A percentile compares a stretch with the other conserved stretches of the same genome.
phyloP scores from a whole-genome alignment of 2,329 filamentous ascomycete genomes.

The Acephala macrosclerotiorum region DNA sequence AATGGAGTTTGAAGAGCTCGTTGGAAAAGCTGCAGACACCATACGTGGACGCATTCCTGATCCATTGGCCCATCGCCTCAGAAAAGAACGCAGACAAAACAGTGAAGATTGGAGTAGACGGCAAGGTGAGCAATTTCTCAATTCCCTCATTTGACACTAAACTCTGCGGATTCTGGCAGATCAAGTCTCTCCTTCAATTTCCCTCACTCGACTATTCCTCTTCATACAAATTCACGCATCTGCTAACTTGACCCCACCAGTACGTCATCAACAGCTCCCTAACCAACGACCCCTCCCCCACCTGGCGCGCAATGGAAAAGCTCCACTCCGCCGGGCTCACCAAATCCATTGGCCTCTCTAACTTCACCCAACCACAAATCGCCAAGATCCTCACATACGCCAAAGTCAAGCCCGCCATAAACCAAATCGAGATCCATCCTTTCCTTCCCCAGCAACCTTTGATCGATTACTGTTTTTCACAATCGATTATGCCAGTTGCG shows the following conservation, averaged over 20 bases:
- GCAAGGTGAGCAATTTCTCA: constrained; percentile 50
- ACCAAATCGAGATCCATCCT: constrained; percentile 75
- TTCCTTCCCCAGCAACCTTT: constrained; percentile 76
- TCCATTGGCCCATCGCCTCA: constrained; percentile 84
- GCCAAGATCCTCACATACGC: constrained; percentile 58
- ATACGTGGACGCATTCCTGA: constrained; percentile 81
- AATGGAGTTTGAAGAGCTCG: constrained; percentile 75
- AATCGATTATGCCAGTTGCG: constrained; percentile 75
- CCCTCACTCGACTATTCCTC: too few species aligned
- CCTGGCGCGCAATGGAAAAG: constrained; percentile 80
- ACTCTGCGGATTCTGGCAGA: too few species aligned
- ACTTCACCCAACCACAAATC: constrained; percentile 62
- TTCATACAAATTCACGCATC: not conserved
- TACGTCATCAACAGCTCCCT: constrained; percentile 70
- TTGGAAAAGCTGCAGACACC: constrained; percentile 76
- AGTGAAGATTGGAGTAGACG: constrained; percentile 56
- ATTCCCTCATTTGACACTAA: too few species aligned
- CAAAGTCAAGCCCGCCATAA: constrained; percentile 56
- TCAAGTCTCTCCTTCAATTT: too few species aligned
- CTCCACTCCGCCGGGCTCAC: constrained; percentile 66
- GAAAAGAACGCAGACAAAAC: constrained; percentile 79
- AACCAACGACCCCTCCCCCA: constrained; percentile 69
- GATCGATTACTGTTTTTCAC: constrained; percentile 70
- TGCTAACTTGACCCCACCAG: constrained; percentile 38
- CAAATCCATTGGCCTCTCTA: constrained; percentile 65